A percentile compares a stretch with the other conserved stretches of the same genome.
These are phyloP conservation scores for Leccinum arenicola DNA, from an alignment of 768 basidiomycete genomes.

Conservation along the genomic window DNA sequence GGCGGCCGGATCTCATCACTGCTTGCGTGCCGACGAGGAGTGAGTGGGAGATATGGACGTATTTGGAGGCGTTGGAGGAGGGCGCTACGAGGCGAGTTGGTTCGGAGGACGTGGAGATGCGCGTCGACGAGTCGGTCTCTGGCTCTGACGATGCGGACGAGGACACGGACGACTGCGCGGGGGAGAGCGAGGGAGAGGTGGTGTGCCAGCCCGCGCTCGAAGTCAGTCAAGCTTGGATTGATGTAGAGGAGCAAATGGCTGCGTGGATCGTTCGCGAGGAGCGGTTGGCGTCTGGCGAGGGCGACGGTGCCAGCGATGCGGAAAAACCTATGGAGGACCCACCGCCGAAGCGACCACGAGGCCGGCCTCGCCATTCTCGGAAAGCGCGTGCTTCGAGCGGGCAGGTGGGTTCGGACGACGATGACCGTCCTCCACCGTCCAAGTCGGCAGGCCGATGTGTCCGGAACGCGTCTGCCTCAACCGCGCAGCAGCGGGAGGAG, in stretches of 20 bases:
- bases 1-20: slow-evolving; percentile 77
- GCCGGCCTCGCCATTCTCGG: neutral
- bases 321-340: neutral
- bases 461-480: neutral
- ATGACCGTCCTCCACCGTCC: neutral
- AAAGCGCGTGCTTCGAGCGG: slow-evolving; percentile 3
- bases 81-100: slow-evolving; percentile 18
- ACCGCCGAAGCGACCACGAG: slow-evolving; percentile 13
- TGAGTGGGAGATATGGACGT: slow-evolving; percentile 63
- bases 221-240: slow-evolving; percentile 35
- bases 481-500: slow-evolving; percentile 20
- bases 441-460: neutral
- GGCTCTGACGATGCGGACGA: neutral
- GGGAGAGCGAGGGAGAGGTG: neutral
- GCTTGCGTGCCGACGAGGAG: slow-evolving; percentile 63
- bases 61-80: slow-evolving; percentile 51
- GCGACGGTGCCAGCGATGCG: neutral
- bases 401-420: neutral
- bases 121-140: neutral
- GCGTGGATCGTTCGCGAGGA: slow-evolving; percentile 19
- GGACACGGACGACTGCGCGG: neutral
- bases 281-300: neutral
- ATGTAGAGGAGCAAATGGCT: slow-evolving; percentile 34
- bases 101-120: slow-evolving; percentile 5
- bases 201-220: slow-evolving; percentile 32